Base-by-base conservation (phyloP, 169 alveolate genomes). In the Eimeria brunetti region DNA sequence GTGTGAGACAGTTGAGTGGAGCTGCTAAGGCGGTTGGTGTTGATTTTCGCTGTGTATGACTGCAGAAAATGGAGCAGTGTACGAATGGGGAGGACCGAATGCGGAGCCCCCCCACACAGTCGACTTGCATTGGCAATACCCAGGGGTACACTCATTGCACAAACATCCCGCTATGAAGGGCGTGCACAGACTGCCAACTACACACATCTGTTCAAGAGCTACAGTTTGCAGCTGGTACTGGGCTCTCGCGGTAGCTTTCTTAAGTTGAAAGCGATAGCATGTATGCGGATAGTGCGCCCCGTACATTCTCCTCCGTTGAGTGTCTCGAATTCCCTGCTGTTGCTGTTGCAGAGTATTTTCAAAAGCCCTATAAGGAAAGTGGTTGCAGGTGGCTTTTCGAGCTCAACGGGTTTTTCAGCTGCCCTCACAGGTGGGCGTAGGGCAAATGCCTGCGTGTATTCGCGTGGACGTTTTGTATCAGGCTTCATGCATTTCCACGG, bases 351-450 rank as follows among this genome's bases (percentile, higher is more conserved):
- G 91, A 85, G 91, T 22, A 56, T 85, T 36, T 85, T 60, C 2
- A 85, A 85, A 62, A 30, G 78, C 44, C 58, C 60, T 38, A 81
- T 58, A 20, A 60, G 56, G 62, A 85, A 85, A 41, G 91, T 85
- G 16, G 91, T 51, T 60, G 75, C 80, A 18, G 91, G 91, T n/a
- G 91, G 91, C 60, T 36, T 38, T 60, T 85, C 91, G 78, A 85
- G 80, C 62, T 18, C 91, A 58, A 60, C 91, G n/a, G 80, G 41
- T 12, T 85, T 85, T 58, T 85, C 91, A 18, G 91, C 60, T 36
- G 91, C 44, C 67, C 91, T 85, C 41, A 85, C 91, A 85, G 91
- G 91, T 85, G 18, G 38, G 91, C 41, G 6, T 38, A 84, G 33
- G 33, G 64, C 12, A 49, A 49, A 51, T 46, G 51, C 51, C 80